phyloP scores from a whole-genome alignment of 2,329 filamentous ascomycete genomes.

The Colletotrichum sp. region DNA sequence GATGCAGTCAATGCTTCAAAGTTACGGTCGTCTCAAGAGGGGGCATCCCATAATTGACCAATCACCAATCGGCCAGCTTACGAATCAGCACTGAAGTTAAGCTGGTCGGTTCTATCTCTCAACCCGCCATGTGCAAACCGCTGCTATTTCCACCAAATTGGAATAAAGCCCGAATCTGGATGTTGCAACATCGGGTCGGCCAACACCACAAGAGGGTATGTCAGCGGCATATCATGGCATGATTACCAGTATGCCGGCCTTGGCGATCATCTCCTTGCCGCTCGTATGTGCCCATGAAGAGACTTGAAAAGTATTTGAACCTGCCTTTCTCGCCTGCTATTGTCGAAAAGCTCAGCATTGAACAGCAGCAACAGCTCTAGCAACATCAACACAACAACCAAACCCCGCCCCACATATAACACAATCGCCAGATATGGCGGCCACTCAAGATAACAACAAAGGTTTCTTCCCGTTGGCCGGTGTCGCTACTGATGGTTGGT shows the following conservation, averaged over 20 bases:
- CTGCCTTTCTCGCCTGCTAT: background rate
- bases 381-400: background rate
- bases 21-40: background rate
- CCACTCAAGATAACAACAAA: background rate
- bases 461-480: slow-evolving; percentile 39
- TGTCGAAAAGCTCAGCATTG: background rate
- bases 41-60: background rate
- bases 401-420: background rate
- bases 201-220: background rate
- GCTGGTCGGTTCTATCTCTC: background rate
- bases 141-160: background rate
- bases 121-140: background rate
- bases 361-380: background rate
- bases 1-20: background rate
- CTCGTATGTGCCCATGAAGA: background rate
- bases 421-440: background rate
- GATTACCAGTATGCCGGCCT: background rate
- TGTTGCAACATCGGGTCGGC: background rate
- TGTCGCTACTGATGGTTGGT: slow-evolving; percentile 46
- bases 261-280: background rate
- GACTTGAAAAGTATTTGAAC: background rate
- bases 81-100: background rate
- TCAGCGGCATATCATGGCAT: background rate
- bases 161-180: background rate
- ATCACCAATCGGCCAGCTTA: background rate